Conservation (phyloP, 2,329 filamentous ascomycete genomes). For the Fusarium sulawesiense region DNA sequence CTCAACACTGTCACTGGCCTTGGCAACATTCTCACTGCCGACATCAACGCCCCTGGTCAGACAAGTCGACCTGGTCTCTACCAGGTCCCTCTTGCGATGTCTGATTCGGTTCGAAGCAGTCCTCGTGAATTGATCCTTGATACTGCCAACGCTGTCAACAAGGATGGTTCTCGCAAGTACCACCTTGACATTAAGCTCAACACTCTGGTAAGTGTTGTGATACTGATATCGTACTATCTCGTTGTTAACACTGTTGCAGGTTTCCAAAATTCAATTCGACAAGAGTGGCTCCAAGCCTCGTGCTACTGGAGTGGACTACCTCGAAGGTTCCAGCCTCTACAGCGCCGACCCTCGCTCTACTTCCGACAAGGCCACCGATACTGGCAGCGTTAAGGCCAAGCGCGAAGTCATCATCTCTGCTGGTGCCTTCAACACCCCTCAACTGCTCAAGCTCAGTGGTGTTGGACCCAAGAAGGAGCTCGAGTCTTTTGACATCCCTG, state of each 20-base stretch:
- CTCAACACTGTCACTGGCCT: slow-evolving; percentile 42
- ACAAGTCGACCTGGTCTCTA: slow-evolving; percentile 53
- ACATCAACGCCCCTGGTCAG: slow-evolving; percentile 45
- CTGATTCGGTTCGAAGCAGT: slow-evolving; percentile 63
- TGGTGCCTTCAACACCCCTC: slow-evolving; percentile 62
- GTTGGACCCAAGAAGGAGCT: slow-evolving; percentile 44
- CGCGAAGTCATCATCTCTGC: slow-evolving; percentile 60
- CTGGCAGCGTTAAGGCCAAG: slow-evolving; percentile 31
- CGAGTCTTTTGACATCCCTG: slow-evolving; percentile 48
- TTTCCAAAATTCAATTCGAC: slow-evolving; percentile 54
- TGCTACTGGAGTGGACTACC: slow-evolving; percentile 50
- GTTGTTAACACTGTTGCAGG: not conserved
- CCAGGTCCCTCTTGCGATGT: slow-evolving; percentile 68
- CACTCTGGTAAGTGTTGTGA: slow-evolving; percentile 26
- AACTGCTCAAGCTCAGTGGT: slow-evolving; percentile 63
- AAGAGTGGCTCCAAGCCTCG: slow-evolving; percentile 44
- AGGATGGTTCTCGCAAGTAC: slow-evolving; percentile 45
- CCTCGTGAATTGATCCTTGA: slow-evolving; percentile 66
- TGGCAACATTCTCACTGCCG: slow-evolving; percentile 42
- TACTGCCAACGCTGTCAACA: slow-evolving; percentile 38
- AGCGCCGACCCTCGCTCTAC: slow-evolving; percentile 41
- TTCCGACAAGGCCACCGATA: slow-evolving; percentile 12
- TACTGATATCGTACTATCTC: fast-evolving
- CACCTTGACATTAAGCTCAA: slow-evolving; percentile 46
- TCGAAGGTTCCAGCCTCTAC: slow-evolving; percentile 44